Conservation (phyloP, 2,329 filamentous ascomycete genomes). For the Trichoderma asperellum region DNA sequence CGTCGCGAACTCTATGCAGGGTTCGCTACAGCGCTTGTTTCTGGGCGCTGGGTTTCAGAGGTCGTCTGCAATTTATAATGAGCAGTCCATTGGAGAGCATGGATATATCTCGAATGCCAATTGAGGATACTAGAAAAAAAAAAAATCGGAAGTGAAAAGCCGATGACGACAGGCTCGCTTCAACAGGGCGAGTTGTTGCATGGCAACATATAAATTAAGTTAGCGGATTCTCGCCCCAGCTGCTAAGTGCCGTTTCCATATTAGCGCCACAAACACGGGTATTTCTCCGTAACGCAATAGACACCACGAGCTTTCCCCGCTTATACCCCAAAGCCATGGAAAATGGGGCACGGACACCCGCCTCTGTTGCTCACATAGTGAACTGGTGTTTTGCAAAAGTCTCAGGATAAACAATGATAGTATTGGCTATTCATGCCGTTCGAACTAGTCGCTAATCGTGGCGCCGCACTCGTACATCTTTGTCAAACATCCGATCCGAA, state of each 20-base stretch:
- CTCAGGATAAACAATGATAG: not conserved
- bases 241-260: conserved; percentile 13
- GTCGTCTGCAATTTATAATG: not conserved
- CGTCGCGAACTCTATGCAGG: not conserved
- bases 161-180: conserved; percentile 21
- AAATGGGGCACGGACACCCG: not conserved
- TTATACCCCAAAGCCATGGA: not conserved
- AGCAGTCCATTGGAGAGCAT: conserved; percentile 10
- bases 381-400: not conserved
- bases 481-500: conserved; percentile 11
- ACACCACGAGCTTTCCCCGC: conserved; percentile 8
- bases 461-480: not conserved
- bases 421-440: not conserved
- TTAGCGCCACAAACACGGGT: conserved; percentile 5
- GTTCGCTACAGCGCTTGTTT: not conserved
- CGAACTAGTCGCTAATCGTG: not conserved
- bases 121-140: not conserved
- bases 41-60: not conserved
- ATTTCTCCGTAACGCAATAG: not conserved
- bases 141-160: not conserved
- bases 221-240: conserved; percentile 18
- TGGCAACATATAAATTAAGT: not conserved
- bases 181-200: conserved; percentile 5
- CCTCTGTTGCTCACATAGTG: not conserved
- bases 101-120: not conserved